Evolutionary conservation across 2,329 filamentous ascomycete species (phyloP), one percentile per base, ranked within the genome.

Genomic region (Trichophyton simii): DNA sequence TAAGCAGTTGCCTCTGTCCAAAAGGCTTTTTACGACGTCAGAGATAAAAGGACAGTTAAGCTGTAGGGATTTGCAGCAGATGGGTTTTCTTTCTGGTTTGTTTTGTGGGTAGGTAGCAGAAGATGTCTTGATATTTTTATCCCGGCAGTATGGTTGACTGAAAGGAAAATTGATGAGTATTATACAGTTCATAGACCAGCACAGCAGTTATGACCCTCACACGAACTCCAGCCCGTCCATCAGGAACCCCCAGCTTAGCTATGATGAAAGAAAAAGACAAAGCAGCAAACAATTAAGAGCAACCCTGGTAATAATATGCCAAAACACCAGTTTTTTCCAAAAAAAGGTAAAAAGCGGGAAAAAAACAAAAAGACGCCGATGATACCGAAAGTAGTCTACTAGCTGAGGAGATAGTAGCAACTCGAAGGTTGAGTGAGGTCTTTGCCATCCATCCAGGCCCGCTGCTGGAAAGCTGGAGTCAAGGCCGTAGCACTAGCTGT

Each of bases 391-490:
- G 50, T 25, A n/a, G n/a, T 6, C 13, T 36, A 3, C 28, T 55
- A 55, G 52, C 52, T 55, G 15, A 55, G 25, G 8, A 55, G 52
- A 15, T 55, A 55, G 20, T 34, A 55, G 20, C 52, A 36, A 3
- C 28, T 36, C 1, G 28, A n/a, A 20, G 52, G 20, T 1, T 9
- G 52, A n/a, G 25, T 36, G 15, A 55, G 74, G 9, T 68, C 66
- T 58, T 71, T 65, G 3, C 66, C 65, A 3, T 68, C 70, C 58
- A 66, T 64, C 69, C 68, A 72, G 63, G 61, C 65, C 58, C 68
- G 68, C 8, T 68, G 61, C 28, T 38, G 58, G 50, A 18, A 64
- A 52, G 25, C 60, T 57, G 15, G 68, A 65, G 50, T 66, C 58
- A 46, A 44, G 2, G 55, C 34, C 3, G 52, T 70, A 63, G 28